phyloP scores from a whole-genome alignment of 2,329 filamentous ascomycete genomes.

The Colletotrichum tropicale region DNA sequence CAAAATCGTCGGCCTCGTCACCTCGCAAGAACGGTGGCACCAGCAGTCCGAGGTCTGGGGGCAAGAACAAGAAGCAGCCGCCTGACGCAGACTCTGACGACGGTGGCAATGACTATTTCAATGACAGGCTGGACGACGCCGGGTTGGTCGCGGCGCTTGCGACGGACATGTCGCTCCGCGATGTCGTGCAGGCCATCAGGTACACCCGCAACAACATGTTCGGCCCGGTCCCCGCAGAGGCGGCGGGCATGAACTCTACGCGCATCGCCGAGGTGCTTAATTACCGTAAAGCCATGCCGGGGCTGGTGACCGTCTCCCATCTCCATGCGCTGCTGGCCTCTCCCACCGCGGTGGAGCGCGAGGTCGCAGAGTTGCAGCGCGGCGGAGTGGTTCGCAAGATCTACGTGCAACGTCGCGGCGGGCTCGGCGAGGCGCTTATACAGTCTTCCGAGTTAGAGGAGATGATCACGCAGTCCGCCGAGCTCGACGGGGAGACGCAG shows the following conservation, averaged over 20 bases:
- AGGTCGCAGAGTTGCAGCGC: conserved; percentile 64
- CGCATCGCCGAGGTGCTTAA: conserved; percentile 68
- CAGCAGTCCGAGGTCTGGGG: background rate
- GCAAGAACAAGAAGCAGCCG: conserved; percentile 17
- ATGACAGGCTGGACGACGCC: conserved; percentile 61
- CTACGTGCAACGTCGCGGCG: conserved; percentile 64
- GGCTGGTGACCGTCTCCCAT: conserved; percentile 69
- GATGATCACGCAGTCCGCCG: conserved; percentile 26
- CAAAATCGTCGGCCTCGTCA: conserved; percentile 24
- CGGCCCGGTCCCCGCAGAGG: conserved; percentile 60
- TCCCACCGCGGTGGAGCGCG: conserved; percentile 70
- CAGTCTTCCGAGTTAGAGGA: conserved; percentile 55
- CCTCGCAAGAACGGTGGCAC: conserved; percentile 27
- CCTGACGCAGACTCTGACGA: background rate
- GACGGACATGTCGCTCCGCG: conserved; percentile 60
- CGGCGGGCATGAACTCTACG: conserved; percentile 66
- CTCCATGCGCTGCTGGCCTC: conserved; percentile 63
- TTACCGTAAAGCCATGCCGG: conserved; percentile 63
- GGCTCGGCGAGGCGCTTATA: conserved; percentile 69
- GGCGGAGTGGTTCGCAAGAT: conserved; percentile 65
- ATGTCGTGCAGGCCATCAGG: conserved; percentile 68
- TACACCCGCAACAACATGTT: conserved; percentile 69
- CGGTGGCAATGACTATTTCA: conserved; percentile 33
- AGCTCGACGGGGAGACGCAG: conserved; percentile 42
- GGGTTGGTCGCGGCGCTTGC: conserved; percentile 62